phyloP scores from a whole-genome alignment of 2,329 filamentous ascomycete species.

The Venturia aucupariae region DNA sequence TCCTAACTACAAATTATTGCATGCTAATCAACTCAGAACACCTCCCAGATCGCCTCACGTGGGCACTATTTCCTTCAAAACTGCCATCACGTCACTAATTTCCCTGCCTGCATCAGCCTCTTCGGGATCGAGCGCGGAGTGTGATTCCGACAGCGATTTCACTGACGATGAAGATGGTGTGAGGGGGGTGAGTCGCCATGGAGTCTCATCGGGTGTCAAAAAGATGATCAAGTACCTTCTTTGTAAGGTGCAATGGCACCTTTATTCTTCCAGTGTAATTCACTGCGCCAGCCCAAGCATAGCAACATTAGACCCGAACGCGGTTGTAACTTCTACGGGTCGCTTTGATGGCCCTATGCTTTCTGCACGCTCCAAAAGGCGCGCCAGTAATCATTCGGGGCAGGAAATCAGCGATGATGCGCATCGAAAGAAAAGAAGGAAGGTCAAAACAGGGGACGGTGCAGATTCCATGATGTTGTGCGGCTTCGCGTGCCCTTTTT shows the following conservation, averaged over 20 bases:
- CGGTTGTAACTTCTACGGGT: background rate
- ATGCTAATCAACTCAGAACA: background rate
- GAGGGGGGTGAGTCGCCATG: background rate
- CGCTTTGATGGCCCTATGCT: background rate
- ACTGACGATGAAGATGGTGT: background rate
- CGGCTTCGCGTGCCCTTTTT: conserved; percentile 33
- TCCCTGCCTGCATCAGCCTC: background rate
- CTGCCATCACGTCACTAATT: background rate
- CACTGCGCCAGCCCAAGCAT: background rate
- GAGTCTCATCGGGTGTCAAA: background rate
- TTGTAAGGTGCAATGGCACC: conserved; percentile 2
- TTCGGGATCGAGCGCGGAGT: background rate
- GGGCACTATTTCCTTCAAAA: background rate
- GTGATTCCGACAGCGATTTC: background rate
- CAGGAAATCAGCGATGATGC: background rate
- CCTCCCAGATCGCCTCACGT: background rate
- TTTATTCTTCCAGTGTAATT: background rate
- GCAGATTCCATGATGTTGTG: background rate
- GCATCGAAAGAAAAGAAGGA: background rate
- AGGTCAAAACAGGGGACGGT: background rate
- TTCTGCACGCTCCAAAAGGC: background rate
- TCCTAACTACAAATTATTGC: background rate
- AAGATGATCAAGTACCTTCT: conserved; percentile 4
- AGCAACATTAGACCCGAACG: background rate
- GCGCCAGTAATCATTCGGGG: background rate